phyloP scores from a whole-genome alignment of 2,329 filamentous ascomycete species.

The Calonectria naviculata region DNA sequence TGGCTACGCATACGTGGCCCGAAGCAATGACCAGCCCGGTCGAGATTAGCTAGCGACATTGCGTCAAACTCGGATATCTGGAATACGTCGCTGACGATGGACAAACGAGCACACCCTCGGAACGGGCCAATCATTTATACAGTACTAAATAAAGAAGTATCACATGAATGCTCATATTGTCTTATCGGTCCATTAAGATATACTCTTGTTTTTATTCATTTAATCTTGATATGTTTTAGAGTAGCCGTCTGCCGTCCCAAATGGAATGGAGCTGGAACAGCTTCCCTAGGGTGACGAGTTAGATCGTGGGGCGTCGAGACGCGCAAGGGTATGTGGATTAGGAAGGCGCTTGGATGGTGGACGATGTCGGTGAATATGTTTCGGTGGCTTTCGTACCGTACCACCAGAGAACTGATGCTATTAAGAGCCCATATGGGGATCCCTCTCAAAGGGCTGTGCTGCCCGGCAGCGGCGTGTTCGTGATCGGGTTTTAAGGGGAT shows the following conservation, averaged over 20 bases:
- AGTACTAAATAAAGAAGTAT: background rate
- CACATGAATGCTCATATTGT: background rate
- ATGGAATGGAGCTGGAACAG: background rate
- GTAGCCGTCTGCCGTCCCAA: background rate
- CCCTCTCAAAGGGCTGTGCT: background rate
- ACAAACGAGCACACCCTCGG: background rate
- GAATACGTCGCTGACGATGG: background rate
- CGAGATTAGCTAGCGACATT: background rate
- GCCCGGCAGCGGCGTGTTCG: background rate
- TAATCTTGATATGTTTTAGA: background rate
- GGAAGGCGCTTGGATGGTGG: background rate
- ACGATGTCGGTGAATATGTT: background rate
- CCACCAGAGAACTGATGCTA: background rate
- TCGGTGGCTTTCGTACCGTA: background rate
- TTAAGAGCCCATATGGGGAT: background rate
- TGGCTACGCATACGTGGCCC: slow-evolving; percentile 1
- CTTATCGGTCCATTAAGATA: background rate
- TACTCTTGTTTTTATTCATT: background rate
- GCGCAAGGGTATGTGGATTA: background rate
- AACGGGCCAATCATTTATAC: background rate
- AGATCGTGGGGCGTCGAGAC: background rate
- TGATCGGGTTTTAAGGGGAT: background rate
- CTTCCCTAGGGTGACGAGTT: background rate
- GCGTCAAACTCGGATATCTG: slow-evolving; percentile 4
- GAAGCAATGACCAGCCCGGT: background rate